Conservation (phyloP, 495 filamentous ascomycete species). For the Aeminium ludgeri region DNA sequence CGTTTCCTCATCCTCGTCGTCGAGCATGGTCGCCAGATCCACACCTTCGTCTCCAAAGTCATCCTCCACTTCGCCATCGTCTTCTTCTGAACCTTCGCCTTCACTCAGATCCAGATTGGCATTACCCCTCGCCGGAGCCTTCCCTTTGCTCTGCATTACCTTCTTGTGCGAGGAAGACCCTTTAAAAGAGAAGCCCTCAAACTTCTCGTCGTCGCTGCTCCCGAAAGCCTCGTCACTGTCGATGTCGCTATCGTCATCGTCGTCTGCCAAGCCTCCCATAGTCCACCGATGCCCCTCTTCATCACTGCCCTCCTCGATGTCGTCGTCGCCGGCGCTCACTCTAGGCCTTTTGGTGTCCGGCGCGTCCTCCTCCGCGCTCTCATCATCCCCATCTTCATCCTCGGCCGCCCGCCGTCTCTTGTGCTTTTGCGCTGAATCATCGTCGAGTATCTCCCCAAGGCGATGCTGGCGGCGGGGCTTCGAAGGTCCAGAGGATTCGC, state of each 20-base stretch:
- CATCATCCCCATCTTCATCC: slow-evolving; percentile 37
- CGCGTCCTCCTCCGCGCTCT: slow-evolving; percentile 20
- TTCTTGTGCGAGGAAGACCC: slow-evolving; percentile 18
- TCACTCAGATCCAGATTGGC: slow-evolving; percentile 38
- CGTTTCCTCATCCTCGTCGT: slow-evolving; percentile 31
- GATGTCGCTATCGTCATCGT: slow-evolving; percentile 35
- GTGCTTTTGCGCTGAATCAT: slow-evolving; percentile 29
- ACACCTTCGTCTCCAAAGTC: slow-evolving; percentile 66
- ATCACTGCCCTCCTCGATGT: slow-evolving; percentile 47
- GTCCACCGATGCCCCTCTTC: slow-evolving; percentile 83
- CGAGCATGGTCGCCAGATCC: slow-evolving; percentile 65
- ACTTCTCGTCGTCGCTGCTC: slow-evolving; percentile 37
- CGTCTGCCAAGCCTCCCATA: slow-evolving; percentile 46
- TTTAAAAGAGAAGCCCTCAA: slow-evolving; percentile 25
- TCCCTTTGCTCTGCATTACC: slow-evolving; percentile 22
- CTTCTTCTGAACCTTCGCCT: slow-evolving; percentile 33
- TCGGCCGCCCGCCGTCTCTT: slow-evolving; percentile 29
- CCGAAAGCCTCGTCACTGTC: slow-evolving; percentile 92
- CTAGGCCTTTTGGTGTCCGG: slow-evolving; percentile 10
- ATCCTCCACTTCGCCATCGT: slow-evolving; percentile 38
- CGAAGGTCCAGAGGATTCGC: slow-evolving; percentile 35
- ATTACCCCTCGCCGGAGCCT: slow-evolving; percentile 12
- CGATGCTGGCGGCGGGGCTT: slow-evolving; percentile 37
- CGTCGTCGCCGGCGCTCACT: slow-evolving; percentile 17
- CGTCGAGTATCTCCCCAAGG: slow-evolving; percentile 38